Base-by-base conservation (phyloP, 768 basidiomycete species). In the Ramaria sp. region DNA sequence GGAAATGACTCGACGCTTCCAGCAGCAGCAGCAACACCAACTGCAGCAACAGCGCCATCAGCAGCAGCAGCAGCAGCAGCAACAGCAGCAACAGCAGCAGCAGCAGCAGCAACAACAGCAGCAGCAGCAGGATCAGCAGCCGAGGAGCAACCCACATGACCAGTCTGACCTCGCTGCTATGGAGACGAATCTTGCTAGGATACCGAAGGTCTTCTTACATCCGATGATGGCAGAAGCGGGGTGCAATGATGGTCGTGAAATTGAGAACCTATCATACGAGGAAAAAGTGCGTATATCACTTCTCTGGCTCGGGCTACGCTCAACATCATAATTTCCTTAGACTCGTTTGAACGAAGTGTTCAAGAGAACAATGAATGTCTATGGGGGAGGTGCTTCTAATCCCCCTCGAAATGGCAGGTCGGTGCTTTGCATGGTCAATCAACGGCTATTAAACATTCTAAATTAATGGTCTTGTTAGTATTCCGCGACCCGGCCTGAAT, bases 231-330 rank as follows among this genome's bases (percentile, higher is more conserved):
- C 61, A 22, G 79, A 79, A 15, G 41, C 73, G 25, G 73, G 73
- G 6, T n/a, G n/a, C n/a, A n/a, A 13, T 76, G 1, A 62, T 50
- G 76, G 77, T 24, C 82, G 77, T 64, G 78, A 81, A 12, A 34
- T 71, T 0, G 59, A 56, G 2, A 58, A 66, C 15, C 62, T 83
- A 58, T 73, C 70, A 34, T 28, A 62, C n/a, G 66, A 70, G 0
- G 85, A 87, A n/a, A 87, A 85, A 76, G 85, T 84, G 58, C 41
- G 67, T 55, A 22, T 25, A 1, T 30, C 1, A 12, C 6, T 16
- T 42, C 10, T 9, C 39, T 5, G 13, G 24, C 18, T 28, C 13
- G 34, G 13, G 16, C 24, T 13, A 1, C 5, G 13, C 22, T 55
- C 25, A 22, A n/a, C 12, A 30, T 18, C 28, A 43, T 22, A 20